Evolutionary conservation across 2,329 filamentous ascomycete genomes (phyloP).

Genomic region (Botryosphaeria dothidea): DNA sequence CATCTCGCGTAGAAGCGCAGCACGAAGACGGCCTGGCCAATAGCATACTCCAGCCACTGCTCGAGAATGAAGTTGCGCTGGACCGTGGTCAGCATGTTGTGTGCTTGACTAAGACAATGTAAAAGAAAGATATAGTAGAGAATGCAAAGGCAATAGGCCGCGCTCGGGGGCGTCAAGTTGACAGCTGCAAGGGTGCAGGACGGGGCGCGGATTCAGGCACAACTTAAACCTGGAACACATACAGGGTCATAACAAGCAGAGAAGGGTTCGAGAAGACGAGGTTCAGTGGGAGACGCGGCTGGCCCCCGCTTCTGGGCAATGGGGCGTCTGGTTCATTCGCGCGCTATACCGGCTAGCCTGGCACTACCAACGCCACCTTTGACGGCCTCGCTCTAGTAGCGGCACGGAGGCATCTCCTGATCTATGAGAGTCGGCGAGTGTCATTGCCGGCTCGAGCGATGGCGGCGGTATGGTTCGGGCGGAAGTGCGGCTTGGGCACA

Average conservation of each 20-base stretch:
- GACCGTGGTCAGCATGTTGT: background rate
- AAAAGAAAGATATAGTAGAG: background rate
- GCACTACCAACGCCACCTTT: background rate
- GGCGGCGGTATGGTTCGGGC: background rate
- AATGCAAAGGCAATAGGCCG: background rate
- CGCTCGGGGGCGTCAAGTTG: background rate
- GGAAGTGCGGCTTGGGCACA: background rate
- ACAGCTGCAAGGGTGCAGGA: background rate
- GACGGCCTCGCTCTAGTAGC: background rate
- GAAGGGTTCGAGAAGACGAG: background rate
- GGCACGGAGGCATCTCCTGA: background rate
- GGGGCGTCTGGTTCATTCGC: background rate
- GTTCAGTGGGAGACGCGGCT: background rate
- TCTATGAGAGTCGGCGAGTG: too few species aligned
- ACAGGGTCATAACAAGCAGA: background rate
- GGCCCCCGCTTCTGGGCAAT: background rate
- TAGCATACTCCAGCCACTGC: slow-evolving; percentile 44
- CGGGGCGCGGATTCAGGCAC: background rate
- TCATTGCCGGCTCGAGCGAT: background rate
- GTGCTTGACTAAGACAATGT: background rate
- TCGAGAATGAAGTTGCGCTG: background rate
- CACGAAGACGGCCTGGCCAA: slow-evolving; percentile 41
- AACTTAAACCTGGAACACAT: background rate
- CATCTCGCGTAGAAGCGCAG: slow-evolving; percentile 43
- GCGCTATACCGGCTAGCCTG: background rate